A percentile compares a stretch with the other conserved stretches of the same genome.
These are phyloP conservation scores for Gossypium rotundifolium DNA, from an alignment of 345 rosid species.

Conservation along the genomic window DNA sequence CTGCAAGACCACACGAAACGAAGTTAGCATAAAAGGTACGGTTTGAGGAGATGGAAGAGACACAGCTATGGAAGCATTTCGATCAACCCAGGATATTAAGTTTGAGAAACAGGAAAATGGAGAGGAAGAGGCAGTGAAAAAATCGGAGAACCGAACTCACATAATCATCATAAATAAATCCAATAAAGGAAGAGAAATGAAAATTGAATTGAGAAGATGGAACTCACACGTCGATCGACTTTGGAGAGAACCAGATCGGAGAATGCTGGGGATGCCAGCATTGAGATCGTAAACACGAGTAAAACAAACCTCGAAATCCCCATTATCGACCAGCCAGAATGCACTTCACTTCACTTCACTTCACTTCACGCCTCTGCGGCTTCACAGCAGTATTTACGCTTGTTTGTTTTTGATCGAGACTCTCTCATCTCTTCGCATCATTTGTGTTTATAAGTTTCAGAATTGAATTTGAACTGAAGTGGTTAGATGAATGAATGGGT, in stretches of 20 bases:
- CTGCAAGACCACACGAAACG: conserved; percentile 33
- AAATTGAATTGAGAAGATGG: conserved; percentile 16
- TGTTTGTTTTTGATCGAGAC: not conserved
- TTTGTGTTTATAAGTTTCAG: too few species aligned
- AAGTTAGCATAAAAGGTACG: not conserved
- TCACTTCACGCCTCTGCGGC: not conserved
- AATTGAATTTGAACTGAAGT: too few species aligned
- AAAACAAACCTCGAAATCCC: conserved; percentile 29
- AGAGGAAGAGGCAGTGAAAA: not conserved
- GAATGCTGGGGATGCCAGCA: conserved; percentile 49
- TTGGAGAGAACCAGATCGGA: conserved; percentile 82
- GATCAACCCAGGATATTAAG: not conserved
- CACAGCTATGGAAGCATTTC: not conserved
- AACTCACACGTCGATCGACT: conserved; percentile 89
- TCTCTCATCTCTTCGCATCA: not conserved
- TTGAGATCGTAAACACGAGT: conserved; percentile 36
- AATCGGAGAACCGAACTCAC: not conserved
- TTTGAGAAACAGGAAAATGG: not conserved
- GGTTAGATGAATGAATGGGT: too few species aligned
- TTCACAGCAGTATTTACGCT: not conserved
- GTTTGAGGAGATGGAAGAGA: not conserved
- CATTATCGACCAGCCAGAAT: conserved; percentile 21
- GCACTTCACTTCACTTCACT: not conserved
- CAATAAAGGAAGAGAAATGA: not conserved
- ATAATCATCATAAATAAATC: not conserved